Base-by-base conservation (phyloP, 2,329 filamentous ascomycete genomes). In the Paracorniculantispora psalliotae region DNA sequence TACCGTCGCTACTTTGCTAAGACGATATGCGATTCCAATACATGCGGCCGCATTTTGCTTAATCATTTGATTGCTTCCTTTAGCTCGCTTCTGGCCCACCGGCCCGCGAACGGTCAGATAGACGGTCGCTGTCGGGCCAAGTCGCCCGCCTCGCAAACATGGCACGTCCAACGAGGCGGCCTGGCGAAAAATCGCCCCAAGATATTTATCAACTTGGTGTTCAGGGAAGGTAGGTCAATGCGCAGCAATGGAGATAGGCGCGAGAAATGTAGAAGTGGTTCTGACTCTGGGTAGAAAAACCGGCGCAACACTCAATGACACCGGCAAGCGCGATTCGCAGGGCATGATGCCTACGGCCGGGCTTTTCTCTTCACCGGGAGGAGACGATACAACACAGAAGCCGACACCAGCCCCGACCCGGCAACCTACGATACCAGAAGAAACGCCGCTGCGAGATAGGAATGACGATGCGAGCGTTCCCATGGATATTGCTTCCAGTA, bases 321-420 rank as follows among this genome's bases (percentile, higher is more conserved):
- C 80, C 58, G 91, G 91, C 55, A 79, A 87, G 61, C 89, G 91
- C 75, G 93, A 97, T 75, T 92, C 96, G 71, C 81, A 96, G 80
- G 94, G 93, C 72, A 86, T 99, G 78, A 91, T 97, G 71, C 88
- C 90, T 37, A 82, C 96, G 60, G 90, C 93, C 37, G 85, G 85
- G 65, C 85, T 97, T 64, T 96, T 96, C 73, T 97, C 92, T 9
- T 96, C 92, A 92, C 15, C 83, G 85, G 64, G 89, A 67, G 63
- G 48, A 62, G 67, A 62, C n/a, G n/a, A n/a, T 62, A 66, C 30
- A 61, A 65, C 50, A 46, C 63, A 49, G n/a, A 12, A 12, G 2
- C 3, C 12, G 17, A 33, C 30, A 7, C n/a, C 53, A 67, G 47
- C 19, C 4, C 26, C 26, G 37, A 26, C 47, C 17, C 37, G 28